Evolutionary conservation across 1,284 basidiomycete species (phyloP).

Genomic region (Sphagnurus paluster): DNA sequence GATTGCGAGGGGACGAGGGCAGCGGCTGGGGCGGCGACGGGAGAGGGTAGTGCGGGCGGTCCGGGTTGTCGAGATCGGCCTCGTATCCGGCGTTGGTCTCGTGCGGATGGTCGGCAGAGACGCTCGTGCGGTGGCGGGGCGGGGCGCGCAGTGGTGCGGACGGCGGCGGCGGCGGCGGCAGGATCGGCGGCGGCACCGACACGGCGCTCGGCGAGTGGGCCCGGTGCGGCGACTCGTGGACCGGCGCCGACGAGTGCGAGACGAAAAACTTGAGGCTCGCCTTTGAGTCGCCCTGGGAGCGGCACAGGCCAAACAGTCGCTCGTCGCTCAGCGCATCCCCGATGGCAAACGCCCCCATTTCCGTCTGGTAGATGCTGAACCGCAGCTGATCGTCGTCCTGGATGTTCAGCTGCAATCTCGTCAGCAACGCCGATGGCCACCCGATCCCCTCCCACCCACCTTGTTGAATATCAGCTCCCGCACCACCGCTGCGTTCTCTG

Average conservation of each 20-base stretch:
- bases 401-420: conserved; percentile 70
- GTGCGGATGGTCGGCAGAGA: conserved; percentile 58
- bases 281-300: conserved; percentile 67
- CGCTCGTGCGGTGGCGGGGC: conserved; percentile 54
- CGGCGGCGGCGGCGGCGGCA: conserved; percentile 35
- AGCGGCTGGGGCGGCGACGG: conserved; percentile 21
- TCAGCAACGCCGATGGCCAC: too few relatives aligned
- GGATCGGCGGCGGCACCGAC: conserved; percentile 54
- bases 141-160: conserved; percentile 48
- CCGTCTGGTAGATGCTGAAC: conserved; percentile 83
- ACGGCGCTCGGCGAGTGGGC: conserved; percentile 43
- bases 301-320: conserved; percentile 70
- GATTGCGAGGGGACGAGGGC: conserved; percentile 23
- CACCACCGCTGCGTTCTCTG: conserved; percentile 70
- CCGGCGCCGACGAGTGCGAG: conserved; percentile 58
- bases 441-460: too few relatives aligned
- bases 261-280: conserved; percentile 84
- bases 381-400: conserved; percentile 72
- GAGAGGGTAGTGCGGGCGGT: conserved; percentile 42
- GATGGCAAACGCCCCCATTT: conserved; percentile 75
- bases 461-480: conserved; percentile 85
- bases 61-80: conserved; percentile 63
- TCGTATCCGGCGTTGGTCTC: conserved; percentile 65
- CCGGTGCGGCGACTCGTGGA: conserved; percentile 48
- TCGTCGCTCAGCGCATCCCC: conserved; percentile 72